phyloP scores from a whole-genome alignment of 352 stramenopile genomes.

The Globisporangium spinosum region DNA sequence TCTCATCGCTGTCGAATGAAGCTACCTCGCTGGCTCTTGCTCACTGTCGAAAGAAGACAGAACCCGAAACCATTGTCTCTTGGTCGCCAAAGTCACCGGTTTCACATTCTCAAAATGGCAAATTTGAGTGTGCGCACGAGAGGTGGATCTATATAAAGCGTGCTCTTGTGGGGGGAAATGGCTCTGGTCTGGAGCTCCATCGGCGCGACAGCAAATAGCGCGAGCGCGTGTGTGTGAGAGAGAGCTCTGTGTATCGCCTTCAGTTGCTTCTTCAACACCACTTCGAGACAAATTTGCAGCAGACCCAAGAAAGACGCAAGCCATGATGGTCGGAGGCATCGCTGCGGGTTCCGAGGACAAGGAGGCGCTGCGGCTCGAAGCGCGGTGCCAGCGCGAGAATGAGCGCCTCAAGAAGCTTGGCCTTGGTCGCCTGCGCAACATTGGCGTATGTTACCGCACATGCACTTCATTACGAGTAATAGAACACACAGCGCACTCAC shows the following conservation, averaged over 20 bases:
- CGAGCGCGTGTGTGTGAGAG: background rate
- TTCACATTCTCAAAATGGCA: constrained; percentile 7
- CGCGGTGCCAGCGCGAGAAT: constrained; percentile 54
- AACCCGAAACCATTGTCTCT: background rate
- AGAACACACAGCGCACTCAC: background rate
- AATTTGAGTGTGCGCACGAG: background rate
- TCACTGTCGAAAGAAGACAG: background rate
- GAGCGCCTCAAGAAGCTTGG: constrained; percentile 69
- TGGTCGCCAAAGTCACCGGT: background rate
- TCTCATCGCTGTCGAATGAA: background rate
- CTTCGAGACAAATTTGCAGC: background rate
- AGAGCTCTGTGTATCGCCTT: background rate
- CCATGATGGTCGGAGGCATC: constrained; percentile 18
- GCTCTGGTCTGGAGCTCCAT: background rate
- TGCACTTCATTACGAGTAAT: background rate
- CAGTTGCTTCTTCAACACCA: background rate
- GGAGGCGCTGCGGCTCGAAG: constrained; percentile 54
- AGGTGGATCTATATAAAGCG: constrained; percentile 6
- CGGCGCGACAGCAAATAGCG: background rate
- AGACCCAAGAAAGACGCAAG: background rate
- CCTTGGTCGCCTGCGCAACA: constrained; percentile 56
- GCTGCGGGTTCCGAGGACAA: constrained; percentile 27
- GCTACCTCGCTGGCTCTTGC: background rate
- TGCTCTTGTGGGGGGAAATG: background rate
- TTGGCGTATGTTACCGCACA: constrained; percentile 40